Conservation (phyloP, 495 filamentous ascomycete genomes). For the Astrothelium macrocarpum region DNA sequence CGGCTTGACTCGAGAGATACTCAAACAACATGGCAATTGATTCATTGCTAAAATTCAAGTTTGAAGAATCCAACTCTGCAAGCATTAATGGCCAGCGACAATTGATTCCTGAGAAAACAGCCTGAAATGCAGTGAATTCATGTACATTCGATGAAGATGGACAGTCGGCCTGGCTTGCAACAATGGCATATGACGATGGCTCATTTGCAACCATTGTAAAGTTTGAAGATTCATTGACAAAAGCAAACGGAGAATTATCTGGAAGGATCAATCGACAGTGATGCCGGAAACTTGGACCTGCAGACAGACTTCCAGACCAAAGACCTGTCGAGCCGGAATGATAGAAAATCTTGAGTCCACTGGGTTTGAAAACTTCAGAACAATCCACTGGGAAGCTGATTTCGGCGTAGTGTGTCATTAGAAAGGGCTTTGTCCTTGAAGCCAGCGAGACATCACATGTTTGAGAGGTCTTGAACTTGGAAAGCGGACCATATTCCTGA, state of each 20-base stretch:
- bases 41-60: constrained; percentile 46
- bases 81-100: constrained; percentile 43
- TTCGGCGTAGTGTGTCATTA: constrained; percentile 28
- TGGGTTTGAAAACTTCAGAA: constrained; percentile 22
- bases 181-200: constrained; percentile 45
- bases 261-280: constrained; percentile 27
- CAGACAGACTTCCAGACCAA: constrained; percentile 20
- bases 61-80: constrained; percentile 42
- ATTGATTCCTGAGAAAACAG: constrained; percentile 35
- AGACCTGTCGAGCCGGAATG: constrained; percentile 22
- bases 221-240: constrained; percentile 15
- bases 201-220: constrained; percentile 26
- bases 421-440: constrained; percentile 33
- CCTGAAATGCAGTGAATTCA: constrained; percentile 45
- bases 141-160: constrained; percentile 37
- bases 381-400: constrained; percentile 25
- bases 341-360: constrained; percentile 26
- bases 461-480: constrained; percentile 4
- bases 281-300: constrained; percentile 23
- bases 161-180: constrained; percentile 45
- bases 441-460: constrained; percentile 27
- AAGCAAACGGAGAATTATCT: constrained; percentile 15
- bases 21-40: constrained; percentile 33
- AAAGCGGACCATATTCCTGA: constrained; percentile 18
- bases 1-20: constrained; percentile 40